These are phyloP conservation scores for Ganoderma leucocontextum DNA, from an alignment of 1,284 basidiomycete genomes.

Conservation along the genomic window DNA sequence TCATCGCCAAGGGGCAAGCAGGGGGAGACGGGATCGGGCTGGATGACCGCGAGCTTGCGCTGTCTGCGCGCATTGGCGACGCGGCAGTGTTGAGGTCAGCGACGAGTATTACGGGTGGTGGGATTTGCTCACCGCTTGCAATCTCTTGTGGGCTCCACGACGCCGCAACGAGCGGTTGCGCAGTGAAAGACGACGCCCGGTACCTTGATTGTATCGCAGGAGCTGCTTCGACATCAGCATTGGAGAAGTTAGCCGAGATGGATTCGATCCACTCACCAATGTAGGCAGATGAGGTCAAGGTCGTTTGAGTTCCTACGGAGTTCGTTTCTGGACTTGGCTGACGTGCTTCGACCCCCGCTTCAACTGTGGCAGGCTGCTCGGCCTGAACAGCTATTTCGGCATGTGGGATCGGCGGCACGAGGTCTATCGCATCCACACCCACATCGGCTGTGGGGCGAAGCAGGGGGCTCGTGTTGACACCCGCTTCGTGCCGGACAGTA, in stretches of 20 bases:
- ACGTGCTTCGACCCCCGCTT: slow-evolving; percentile 12
- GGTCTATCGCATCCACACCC: slow-evolving; percentile 15
- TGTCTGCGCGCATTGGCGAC: neutral
- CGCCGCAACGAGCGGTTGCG: slow-evolving; percentile 20
- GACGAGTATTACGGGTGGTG: neutral
- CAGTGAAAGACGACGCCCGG: slow-evolving; percentile 6
- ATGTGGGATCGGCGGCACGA: slow-evolving; percentile 7
- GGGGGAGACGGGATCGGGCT: slow-evolving; percentile 11
- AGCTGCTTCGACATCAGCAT: neutral
- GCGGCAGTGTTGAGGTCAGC: neutral
- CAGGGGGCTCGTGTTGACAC: slow-evolving; percentile 24
- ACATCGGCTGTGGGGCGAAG: slow-evolving; percentile 16
- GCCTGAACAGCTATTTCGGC: slow-evolving; percentile 17
- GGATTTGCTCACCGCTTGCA: slow-evolving; percentile 19
- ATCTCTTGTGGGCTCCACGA: slow-evolving; percentile 16
- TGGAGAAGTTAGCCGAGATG: neutral
- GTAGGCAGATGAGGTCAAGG: neutral
- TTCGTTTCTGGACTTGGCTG: neutral
- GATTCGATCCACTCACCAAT: neutral
- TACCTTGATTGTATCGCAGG: neutral
- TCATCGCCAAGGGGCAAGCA: neutral
- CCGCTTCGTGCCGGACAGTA: slow-evolving; percentile 25
- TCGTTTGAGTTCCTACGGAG: slow-evolving; percentile 6
- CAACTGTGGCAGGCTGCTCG: neutral
- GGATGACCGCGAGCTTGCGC: neutral